Conservation (phyloP, 2,329 filamentous ascomycete genomes). For the Nothophoma quercina region DNA sequence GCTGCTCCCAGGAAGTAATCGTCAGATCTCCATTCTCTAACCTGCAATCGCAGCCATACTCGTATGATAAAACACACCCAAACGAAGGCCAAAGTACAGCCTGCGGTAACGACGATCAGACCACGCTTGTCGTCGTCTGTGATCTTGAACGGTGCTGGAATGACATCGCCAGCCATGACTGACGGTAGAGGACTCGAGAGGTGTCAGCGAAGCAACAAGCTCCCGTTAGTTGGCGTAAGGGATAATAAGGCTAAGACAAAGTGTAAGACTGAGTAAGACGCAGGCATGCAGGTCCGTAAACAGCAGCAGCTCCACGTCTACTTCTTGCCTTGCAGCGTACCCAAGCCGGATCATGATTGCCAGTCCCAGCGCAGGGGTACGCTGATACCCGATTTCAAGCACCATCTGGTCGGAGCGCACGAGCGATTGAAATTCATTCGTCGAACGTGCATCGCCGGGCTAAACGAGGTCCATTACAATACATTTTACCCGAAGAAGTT, state of each 20-base stretch:
- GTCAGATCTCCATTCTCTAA: conserved; percentile 42
- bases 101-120: conserved; percentile 43
- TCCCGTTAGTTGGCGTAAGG: conserved; percentile 11
- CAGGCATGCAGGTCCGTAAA: conserved; percentile 5
- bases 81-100: conserved; percentile 38
- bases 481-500: conserved; percentile 3
- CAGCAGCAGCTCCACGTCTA: conserved; percentile 11
- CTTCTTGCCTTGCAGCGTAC: conserved; percentile 15
- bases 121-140: conserved; percentile 42
- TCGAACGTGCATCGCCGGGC: not conserved
- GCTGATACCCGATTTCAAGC: conserved; percentile 14
- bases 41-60: conserved; percentile 37
- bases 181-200: conserved; percentile 2
- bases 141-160: conserved; percentile 40
- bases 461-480: conserved; percentile 8
- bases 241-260: conserved; percentile 1
- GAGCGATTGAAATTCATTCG: conserved; percentile 12
- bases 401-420: conserved; percentile 5
- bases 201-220: conserved; percentile 6
- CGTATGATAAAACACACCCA: conserved; percentile 41
- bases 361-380: conserved; percentile 14
- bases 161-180: conserved; percentile 31
- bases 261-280: conserved; percentile 7
- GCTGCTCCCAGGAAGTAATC: conserved; percentile 37
- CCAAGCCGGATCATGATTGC: conserved; percentile 8